phyloP scores from a whole-genome alignment of 148 eudicot species.

The Arbutus unedo region DNA sequence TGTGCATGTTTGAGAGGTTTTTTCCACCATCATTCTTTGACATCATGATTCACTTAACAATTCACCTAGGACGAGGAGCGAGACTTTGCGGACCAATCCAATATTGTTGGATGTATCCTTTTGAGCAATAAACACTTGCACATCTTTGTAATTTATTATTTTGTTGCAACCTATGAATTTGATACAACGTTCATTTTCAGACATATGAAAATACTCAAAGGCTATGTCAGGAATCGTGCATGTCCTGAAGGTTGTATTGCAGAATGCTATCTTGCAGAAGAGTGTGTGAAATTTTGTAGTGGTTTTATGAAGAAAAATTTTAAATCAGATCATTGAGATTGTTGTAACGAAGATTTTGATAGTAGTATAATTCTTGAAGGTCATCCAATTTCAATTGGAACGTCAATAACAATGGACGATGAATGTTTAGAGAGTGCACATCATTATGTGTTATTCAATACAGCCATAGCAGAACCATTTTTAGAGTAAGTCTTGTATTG shows the following conservation, averaged over 20 bases:
- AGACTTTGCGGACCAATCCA: not conserved
- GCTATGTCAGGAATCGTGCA: not conserved
- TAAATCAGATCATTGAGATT: not conserved
- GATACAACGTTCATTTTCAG: not conserved
- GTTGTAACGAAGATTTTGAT: not conserved
- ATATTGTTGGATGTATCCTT: not conserved
- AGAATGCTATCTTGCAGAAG: not conserved
- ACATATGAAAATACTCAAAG: not conserved
- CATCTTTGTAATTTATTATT: no score
- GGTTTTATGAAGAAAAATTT: not conserved
- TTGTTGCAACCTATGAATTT: no score
- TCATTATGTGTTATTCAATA: not conserved
- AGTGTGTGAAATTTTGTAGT: not conserved
- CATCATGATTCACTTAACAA: not conserved
- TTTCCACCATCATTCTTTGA: not conserved
- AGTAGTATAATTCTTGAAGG: not conserved
- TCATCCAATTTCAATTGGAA: not conserved
- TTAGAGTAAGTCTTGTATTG: not conserved
- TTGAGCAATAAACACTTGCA: not conserved
- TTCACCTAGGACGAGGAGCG: not conserved
- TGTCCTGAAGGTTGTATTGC: not conserved
- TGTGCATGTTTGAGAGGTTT: not conserved
- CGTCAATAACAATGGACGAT: not conserved
- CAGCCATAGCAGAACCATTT: not conserved
- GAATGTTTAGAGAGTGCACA: not conserved